Evolutionary conservation across 2,329 filamentous ascomycete species (phyloP), one percentile per base, ranked within the genome.

Genomic region (Epichloe uncinata): DNA sequence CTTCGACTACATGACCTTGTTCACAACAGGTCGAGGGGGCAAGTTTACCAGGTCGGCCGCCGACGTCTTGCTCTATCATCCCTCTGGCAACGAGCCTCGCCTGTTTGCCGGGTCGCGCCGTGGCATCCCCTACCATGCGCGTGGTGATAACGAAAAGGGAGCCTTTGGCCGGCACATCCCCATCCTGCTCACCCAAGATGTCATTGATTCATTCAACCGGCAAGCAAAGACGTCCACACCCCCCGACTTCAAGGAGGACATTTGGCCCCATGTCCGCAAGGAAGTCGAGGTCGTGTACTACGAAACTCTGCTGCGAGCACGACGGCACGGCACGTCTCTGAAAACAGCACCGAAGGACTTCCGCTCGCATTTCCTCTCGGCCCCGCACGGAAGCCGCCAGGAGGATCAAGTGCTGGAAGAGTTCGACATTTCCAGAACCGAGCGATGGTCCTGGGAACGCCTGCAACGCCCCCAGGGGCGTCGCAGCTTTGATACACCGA

Each of bases 281-380:
- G 50, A 51, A 20, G 46, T 51, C 5, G 50, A 51, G 34, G 3
- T 45, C 12, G 50, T 51, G 5, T 51, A 51, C 35, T 51, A 51
- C 18, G 50, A 51, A 36, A n/a, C 45, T 6, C 5, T 51, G 50
- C 22, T 51, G 3, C 18, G 46, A 4, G 22, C 26, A 2, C 37
- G 44, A 11, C 49, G 47, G 16, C 34, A 18, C 5, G 34, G 38
- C 11, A n/a, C 15, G 5, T 43, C 44, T 18, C 26, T 40, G 15
- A 11, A 41, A 13, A 43, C 16, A 18, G 9, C 30, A n/a, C 45
- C 44, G 2, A 1, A 9, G 4, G 18, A 36, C 6, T 51, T 51
- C 22, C 42, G 41, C 5, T 12, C 36, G 5, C 46, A 22, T 15
- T 51, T 51, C 5, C 42, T 51, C 7, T 35, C 50, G 6, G 38